Percentiles rank a stretch among this genome's conserved stretches.
phyloP scores from a whole-genome alignment of 2,329 filamentous ascomycete genomes.

The Stagonosporopsis chrysanthemi region DNA sequence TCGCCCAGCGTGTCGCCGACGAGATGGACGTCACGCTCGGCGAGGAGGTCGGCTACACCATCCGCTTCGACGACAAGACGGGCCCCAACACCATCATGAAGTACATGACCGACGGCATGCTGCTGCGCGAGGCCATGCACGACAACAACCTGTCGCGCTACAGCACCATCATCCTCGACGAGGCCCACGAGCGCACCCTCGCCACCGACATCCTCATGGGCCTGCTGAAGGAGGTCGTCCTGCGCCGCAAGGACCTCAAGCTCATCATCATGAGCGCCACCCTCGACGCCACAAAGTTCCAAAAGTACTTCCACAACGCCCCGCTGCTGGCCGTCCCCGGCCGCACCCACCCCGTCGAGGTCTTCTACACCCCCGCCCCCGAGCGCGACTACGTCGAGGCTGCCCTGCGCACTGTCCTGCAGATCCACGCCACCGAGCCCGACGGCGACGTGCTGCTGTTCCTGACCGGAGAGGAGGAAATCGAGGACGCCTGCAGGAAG shows the following conservation, averaged over 20 bases:
- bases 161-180: slow-evolving; percentile 96
- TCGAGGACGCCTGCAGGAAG: slow-evolving; percentile 94
- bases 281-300: slow-evolving; percentile 96
- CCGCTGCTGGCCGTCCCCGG: slow-evolving; percentile 93
- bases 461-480: slow-evolving; percentile 97
- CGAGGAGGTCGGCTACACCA: slow-evolving; percentile 94
- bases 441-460: slow-evolving; percentile 95
- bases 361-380: slow-evolving; percentile 96
- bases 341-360: slow-evolving; percentile 94
- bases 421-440: slow-evolving; percentile 91
- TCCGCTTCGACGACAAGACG: slow-evolving; percentile 96
- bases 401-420: slow-evolving; percentile 89
- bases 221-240: slow-evolving; percentile 89
- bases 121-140: slow-evolving; percentile 91
- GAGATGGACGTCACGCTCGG: slow-evolving; percentile 93
- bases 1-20: slow-evolving; percentile 94
- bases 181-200: slow-evolving; percentile 97
- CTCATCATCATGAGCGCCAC: slow-evolving; percentile 97
- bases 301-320: slow-evolving; percentile 94
- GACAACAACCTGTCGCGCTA: slow-evolving; percentile 90
- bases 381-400: slow-evolving; percentile 98
- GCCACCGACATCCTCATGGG: slow-evolving; percentile 95
- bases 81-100: slow-evolving; percentile 91
- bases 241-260: slow-evolving; percentile 85
- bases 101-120: slow-evolving; percentile 99